A percentile compares a stretch with the other conserved stretches of the same genome.
Evolutionary conservation across 306 rosid genomes (phyloP).

Genomic region (Quercus bicolor): DNA sequence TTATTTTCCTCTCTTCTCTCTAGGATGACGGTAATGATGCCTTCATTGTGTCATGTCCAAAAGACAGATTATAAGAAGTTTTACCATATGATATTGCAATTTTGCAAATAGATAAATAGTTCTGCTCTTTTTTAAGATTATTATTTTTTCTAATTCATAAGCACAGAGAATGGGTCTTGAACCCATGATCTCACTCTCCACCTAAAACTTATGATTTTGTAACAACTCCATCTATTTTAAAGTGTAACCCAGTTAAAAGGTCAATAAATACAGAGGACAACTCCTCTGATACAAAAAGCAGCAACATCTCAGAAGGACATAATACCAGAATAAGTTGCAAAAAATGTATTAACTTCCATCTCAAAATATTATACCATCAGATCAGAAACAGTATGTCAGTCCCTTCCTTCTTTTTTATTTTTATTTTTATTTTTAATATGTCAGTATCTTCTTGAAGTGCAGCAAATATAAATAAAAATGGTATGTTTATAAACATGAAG

Average conservation of each 20-base stretch:
- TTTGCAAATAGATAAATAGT: neutral
- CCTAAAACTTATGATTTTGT: neutral
- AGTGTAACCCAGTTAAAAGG: neutral
- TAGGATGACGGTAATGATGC: neutral
- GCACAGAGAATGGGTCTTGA: too few species aligned
- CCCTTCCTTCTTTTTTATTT: too few species aligned
- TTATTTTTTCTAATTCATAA: too few species aligned
- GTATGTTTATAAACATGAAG: too few species aligned
- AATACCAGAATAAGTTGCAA: neutral
- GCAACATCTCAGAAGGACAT: neutral
- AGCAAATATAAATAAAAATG: too few species aligned
- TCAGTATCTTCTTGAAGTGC: too few species aligned
- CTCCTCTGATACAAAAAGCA: neutral
- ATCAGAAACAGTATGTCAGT: too few species aligned
- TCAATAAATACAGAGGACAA: neutral
- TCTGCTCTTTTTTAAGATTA: neutral
- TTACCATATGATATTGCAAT: neutral
- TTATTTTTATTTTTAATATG: too few species aligned
- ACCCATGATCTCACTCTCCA: too few species aligned
- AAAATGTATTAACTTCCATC: neutral
- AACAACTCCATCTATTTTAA: neutral
- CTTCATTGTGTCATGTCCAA: neutral
- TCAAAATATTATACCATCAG: neutral
- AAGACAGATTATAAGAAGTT: neutral
- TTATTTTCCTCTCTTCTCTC: neutral